These are phyloP conservation scores for Skeletonema costatum DNA, from an alignment of 108 stramenopile genomes.

Conservation along the genomic window DNA sequence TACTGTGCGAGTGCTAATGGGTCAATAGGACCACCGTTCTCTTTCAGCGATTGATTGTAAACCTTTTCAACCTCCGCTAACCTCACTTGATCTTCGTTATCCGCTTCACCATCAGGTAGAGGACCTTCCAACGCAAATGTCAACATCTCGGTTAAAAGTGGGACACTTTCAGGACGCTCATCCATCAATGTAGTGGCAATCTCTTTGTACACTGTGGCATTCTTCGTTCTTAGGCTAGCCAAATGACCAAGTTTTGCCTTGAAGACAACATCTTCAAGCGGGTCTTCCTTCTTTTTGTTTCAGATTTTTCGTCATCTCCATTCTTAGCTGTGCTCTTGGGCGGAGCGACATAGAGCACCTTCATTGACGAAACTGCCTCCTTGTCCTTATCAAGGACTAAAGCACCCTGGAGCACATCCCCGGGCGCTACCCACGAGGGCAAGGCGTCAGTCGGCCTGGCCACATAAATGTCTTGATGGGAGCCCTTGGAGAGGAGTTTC, in stretches of 20 bases:
- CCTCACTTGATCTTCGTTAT: conserved; percentile 20
- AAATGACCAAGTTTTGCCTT: conserved; percentile 34
- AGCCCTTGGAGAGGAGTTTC: conserved; percentile 21
- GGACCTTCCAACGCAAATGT: conserved; percentile 26
- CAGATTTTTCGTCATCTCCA: conserved; percentile 13
- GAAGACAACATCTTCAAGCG: conserved; percentile 28
- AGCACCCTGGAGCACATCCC: conserved; percentile 39
- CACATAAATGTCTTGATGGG: conserved; percentile 44
- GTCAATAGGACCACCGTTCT: conserved; percentile 39
- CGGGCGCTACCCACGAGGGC: conserved; percentile 38
- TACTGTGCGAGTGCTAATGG: conserved; percentile 30
- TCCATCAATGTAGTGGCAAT: conserved; percentile 19
- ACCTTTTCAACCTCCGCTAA: conserved; percentile 19
- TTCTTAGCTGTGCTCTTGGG: conserved; percentile 23
- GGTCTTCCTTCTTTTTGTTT: conserved; percentile 24
- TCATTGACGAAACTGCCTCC: conserved; percentile 24
- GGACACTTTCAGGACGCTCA: conserved; percentile 25
- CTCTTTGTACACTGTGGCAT: conserved; percentile 24
- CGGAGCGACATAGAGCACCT: conserved; percentile 20
- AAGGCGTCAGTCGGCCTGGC: conserved; percentile 31
- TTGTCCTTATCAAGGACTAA: conserved; percentile 32
- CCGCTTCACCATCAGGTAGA: conserved; percentile 15
- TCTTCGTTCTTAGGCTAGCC: conserved; percentile 15
- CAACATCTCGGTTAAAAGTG: conserved; percentile 35
- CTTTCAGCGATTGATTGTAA: conserved; percentile 18